Percentiles rank a stretch among this genome's conserved stretches.
Conservation (phyloP, 2,329 filamentous ascomycete species). For the Alternaria longipes region DNA sequence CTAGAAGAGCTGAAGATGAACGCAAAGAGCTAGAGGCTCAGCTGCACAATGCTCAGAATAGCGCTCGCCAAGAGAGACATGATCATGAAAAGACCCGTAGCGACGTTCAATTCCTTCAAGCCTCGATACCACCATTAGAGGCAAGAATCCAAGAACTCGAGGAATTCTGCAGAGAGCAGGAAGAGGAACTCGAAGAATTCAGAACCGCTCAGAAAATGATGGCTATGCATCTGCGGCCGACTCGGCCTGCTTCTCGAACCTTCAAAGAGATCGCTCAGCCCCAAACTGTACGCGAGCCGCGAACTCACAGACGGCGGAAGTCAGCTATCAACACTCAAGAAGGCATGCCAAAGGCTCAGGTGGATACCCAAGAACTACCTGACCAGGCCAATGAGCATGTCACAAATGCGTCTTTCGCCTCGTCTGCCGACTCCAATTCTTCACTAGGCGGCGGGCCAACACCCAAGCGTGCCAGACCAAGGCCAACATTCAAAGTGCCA, state of each 20-base stretch:
- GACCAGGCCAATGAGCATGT: constrained; percentile 29
- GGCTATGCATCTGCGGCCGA: constrained; percentile 32
- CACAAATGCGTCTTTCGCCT: constrained; percentile 36
- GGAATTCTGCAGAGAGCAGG: constrained; percentile 39
- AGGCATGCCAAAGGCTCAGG: constrained; percentile 1
- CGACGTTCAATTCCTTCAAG: constrained; percentile 29
- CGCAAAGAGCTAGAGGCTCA: constrained; percentile 26
- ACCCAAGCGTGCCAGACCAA: constrained; percentile 55
- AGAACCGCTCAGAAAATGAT: constrained; percentile 37
- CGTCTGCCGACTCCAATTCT: constrained; percentile 23
- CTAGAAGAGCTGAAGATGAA: constrained; percentile 24
- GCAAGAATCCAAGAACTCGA: constrained; percentile 36
- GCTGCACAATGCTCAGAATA: constrained; percentile 25
- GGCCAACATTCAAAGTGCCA: constrained; percentile 43
- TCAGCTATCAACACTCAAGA: constrained; percentile 26
- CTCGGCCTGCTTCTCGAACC: constrained; percentile 21
- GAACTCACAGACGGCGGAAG: constrained; percentile 38
- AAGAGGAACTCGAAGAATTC: constrained; percentile 41
- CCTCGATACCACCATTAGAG: constrained; percentile 29
- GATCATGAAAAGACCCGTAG: constrained; percentile 25
- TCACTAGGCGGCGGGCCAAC: constrained; percentile 41
- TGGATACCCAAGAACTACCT: constrained; percentile 10
- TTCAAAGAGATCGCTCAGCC: constrained; percentile 21
- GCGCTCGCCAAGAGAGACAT: constrained; percentile 10
- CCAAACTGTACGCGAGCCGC: constrained; percentile 21